Base-by-base conservation (phyloP, 805 yeast species). In the Saturnispora besseyi region DNA sequence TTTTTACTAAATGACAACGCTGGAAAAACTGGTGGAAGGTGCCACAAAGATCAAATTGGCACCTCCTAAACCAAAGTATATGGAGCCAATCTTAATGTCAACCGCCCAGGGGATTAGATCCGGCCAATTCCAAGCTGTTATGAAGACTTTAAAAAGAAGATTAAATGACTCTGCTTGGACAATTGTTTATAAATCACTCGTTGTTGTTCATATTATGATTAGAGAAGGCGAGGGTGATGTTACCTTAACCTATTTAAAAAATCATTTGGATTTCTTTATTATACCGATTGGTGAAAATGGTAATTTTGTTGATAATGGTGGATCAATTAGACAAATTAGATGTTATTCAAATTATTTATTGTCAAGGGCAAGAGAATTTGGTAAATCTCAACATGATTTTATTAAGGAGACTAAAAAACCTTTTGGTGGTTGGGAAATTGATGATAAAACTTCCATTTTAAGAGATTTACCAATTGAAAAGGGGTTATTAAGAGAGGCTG, bases 11-110 rank as follows among this genome's bases (percentile, higher is more conserved):
- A 78, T 79, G 85, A 78, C 84, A 2, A 78, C 85, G 1, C 82
- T 80, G 61, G 83, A 82, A 54, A 85, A 84, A 67, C 72, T 84
- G 52, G 93, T 85, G 55, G 86, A 85, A 70, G 83, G 87, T 44
- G 88, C 87, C 47, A 82, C 88, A 13, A 82, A 82, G 64, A 74
- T 81, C 32, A 82, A 82, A 58, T 77, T 87, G 69, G 98, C 98
- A 10, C 96, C 98, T n/a, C 99, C 99, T 6, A 93, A 93, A 68
- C 84, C 95, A 36, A 93, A 93, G 65, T 93, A 93, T 63, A 81
- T 93, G 48, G 98, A 91, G 69, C 98, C 98, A 1, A 87, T 93
- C 47, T 73, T 93, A 31, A 75, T 81, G 73, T 74, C 84, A 29
- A 84, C 89, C 2, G 74, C 76, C 45, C 72, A 73, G 46, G 76